phyloP scores from a whole-genome alignment of 1,139 yeast species.

The Magnusiomyces suaveolens region DNA sequence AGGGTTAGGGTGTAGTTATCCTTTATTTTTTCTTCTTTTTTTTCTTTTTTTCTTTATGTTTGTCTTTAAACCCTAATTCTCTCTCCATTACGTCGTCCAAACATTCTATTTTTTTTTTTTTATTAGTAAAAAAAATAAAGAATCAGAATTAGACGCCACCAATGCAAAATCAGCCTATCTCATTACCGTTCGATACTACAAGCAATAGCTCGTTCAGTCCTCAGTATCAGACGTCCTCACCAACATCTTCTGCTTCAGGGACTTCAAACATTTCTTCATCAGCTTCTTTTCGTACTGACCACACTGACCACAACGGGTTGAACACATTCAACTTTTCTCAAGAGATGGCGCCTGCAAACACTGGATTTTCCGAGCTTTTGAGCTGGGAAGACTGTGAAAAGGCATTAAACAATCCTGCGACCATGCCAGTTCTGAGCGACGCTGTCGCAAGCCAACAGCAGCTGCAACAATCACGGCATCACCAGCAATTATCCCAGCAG shows the following conservation, averaged over 20 bases:
- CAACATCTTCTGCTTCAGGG: background rate
- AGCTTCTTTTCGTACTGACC: background rate
- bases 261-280: background rate
- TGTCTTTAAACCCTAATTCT: too few relatives aligned
- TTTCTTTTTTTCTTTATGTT: too few relatives aligned
- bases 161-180: background rate
- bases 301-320: background rate
- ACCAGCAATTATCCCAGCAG: too few relatives aligned
- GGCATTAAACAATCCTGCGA: background rate
- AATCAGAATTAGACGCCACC: too few relatives aligned
- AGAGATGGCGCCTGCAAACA: background rate
- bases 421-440: background rate
- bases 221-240: background rate
- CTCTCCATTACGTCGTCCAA: background rate
- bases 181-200: background rate
- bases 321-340: background rate
- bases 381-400: conserved; percentile 3
- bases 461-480: too few relatives aligned
- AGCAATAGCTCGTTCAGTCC: background rate
- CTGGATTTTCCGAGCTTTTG: background rate
- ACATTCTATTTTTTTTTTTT: background rate
- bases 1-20: too few relatives aligned
- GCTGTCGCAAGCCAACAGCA: background rate
- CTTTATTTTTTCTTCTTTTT: too few relatives aligned
- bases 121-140: background rate